Conservation (phyloP, 306 rosid genomes). For the Delonix regia region DNA sequence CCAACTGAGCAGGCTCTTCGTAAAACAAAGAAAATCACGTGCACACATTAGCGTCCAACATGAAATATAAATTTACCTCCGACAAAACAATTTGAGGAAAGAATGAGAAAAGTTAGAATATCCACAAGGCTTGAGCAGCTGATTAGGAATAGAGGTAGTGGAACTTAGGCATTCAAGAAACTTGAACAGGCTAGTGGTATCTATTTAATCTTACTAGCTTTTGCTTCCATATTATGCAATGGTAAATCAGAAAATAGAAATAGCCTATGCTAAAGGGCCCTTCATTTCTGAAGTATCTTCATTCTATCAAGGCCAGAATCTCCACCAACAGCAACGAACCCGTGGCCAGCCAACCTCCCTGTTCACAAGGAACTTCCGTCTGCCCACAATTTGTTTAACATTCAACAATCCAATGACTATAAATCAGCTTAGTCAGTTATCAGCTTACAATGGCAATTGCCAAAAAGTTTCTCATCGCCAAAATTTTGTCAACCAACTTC, state of each 20-base stretch:
- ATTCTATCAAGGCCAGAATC: neutral
- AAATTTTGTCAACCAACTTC: neutral
- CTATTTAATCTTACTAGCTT: neutral
- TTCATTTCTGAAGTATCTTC: neutral
- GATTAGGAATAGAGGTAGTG: conserved; percentile 13
- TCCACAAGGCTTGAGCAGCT: conserved; percentile 8
- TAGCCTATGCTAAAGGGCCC: neutral
- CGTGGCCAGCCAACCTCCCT: neutral
- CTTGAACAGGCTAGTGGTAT: neutral
- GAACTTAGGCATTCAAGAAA: conserved; percentile 5
- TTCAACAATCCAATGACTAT: neutral
- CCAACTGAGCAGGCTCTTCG: conserved; percentile 17
- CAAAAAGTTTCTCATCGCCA: neutral
- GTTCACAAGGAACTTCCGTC: neutral
- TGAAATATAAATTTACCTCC: conserved; percentile 2
- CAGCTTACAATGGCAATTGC: neutral
- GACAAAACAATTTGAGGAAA: neutral
- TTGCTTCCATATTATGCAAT: neutral
- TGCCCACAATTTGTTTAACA: neutral
- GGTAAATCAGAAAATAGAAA: neutral
- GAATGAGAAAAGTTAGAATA: conserved; percentile 13
- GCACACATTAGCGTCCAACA: neutral
- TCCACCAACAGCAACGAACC: conserved; percentile 8
- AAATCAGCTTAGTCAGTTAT: neutral
- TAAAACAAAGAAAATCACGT: conserved; percentile 7